Evolutionary conservation across 108 stramenopile genomes (phyloP).

Genomic region (Craspedostauros australis): DNA sequence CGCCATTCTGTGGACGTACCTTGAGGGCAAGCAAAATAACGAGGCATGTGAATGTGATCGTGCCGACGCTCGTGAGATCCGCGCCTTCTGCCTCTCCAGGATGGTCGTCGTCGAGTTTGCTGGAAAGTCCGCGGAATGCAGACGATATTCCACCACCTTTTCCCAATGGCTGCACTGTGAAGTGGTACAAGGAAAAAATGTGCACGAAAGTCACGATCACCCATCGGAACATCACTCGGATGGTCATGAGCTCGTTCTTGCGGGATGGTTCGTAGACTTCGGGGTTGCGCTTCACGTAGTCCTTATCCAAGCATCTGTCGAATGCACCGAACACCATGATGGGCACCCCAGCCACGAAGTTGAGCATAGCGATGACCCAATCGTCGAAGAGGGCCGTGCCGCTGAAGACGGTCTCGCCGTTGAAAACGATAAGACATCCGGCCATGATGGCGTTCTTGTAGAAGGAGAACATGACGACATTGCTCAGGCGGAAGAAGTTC

Average conservation of each 20-base stretch:
- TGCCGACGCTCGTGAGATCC: conserved; percentile 72
- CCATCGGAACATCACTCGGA: conserved; percentile 65
- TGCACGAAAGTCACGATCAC: conserved; percentile 53
- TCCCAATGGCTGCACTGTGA: conserved; percentile 26
- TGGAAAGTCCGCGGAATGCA: conserved; percentile 46
- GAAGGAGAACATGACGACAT: conserved; percentile 91
- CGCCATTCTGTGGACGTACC: conserved; percentile 15
- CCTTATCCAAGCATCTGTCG: conserved; percentile 86
- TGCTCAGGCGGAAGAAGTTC: conserved; percentile 89
- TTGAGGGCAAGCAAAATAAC: conserved; percentile 65
- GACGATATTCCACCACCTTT: conserved; percentile 62
- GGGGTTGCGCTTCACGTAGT: conserved; percentile 69
- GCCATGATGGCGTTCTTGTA: conserved; percentile 97
- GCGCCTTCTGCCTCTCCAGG: conserved; percentile 78
- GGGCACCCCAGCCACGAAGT: conserved; percentile 85
- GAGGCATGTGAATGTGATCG: conserved; percentile 58
- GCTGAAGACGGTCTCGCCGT: conserved; percentile 63
- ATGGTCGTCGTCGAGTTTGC: conserved; percentile 24
- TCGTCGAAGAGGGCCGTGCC: conserved; percentile 76
- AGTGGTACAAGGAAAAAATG: conserved; percentile 59
- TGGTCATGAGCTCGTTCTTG: conserved; percentile 63
- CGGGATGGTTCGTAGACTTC: conserved; percentile 71
- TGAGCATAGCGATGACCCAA: conserved; percentile 80
- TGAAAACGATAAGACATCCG: conserved; percentile 62
- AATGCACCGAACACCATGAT: conserved; percentile 84